Evolutionary conservation across 1,139 yeast genomes (phyloP), one percentile per base, ranked within the genome.

Genomic region (Pneumocystis oryctolagi): DNA sequence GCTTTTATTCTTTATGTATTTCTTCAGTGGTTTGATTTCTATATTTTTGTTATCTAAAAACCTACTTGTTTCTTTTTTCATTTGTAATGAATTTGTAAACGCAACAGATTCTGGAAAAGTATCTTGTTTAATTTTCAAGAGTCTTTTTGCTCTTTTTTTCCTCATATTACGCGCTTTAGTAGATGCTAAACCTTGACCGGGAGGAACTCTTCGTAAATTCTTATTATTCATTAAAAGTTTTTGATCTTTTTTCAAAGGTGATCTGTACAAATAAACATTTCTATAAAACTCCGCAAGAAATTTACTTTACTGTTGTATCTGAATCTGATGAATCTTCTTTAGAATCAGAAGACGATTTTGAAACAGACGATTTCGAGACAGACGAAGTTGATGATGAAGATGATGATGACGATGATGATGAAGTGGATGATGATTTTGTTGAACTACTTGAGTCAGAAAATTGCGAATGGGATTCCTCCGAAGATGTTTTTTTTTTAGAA

Each of bases 261-360:
- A 47, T 47, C 55, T 47, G 25, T 9, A 47, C 3, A 18, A 25
- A 12, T 47, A 12, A 47, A 12, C 16, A 9, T 47, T 47, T 25
- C 4, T 25, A 6, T 9, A n/a, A 47, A 12, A 47, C 12, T 25
- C 9, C 3, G 6, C 12, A 47, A 6, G 1, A 37, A 47, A 12
- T 31, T n/a, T 47, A 47, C 55, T 20, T 25, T 47, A 31, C 20
- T 47, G 55, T n/a, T 25, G n/a, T 47, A 28, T 4, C 12, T 47
- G 31, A 47, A 57, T 57, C 18, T 9, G 40, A 14, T 14, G 32
- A 35, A 57, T 30, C 28, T 32, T 39, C 16, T 35, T 30, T 12
- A 59, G 40, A 65, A 60, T 8, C 61, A 62, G 61, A 61, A 59
- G 8, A 60, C 62, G 67, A 62, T 16, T 25, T 6, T 42, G 42